Evolutionary conservation across 1,284 basidiomycete genomes (phyloP).

Genomic region (Papiliotrema flavescens): DNA sequence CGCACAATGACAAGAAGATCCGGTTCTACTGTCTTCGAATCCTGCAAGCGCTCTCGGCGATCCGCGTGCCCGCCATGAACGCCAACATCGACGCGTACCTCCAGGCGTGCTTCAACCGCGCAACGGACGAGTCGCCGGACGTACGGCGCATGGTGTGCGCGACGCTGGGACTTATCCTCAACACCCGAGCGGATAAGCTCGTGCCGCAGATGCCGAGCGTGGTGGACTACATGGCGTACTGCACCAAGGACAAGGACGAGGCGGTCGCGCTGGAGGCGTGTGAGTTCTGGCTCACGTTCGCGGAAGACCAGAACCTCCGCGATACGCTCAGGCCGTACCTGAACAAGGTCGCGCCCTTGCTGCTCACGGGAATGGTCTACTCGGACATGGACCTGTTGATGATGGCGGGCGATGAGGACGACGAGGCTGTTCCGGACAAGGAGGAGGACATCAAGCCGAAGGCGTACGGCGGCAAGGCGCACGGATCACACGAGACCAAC

Average conservation of each 20-base stretch:
- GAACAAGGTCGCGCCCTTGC: conserved; percentile 81
- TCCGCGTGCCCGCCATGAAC: conserved; percentile 75
- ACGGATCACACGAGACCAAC: conserved; percentile 66
- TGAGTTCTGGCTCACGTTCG: conserved; percentile 99
- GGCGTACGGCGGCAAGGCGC: conserved; percentile 75
- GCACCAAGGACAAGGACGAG: conserved; percentile 94
- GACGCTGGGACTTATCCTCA: conserved; percentile 87
- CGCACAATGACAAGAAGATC: conserved; percentile 69
- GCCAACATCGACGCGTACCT: conserved; percentile 92
- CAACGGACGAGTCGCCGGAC: conserved; percentile 86
- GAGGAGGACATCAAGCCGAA: conserved; percentile 94
- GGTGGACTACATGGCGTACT: conserved; percentile 98
- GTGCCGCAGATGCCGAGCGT: conserved; percentile 94
- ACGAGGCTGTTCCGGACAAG: conserved; percentile 82
- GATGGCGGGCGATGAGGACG: conserved; percentile 86
- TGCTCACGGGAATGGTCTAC: conserved; percentile 96
- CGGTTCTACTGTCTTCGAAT: conserved; percentile 90
- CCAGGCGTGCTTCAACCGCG: conserved; percentile 86
- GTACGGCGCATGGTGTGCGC: conserved; percentile 96
- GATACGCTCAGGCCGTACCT: conserved; percentile 82
- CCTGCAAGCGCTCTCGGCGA: conserved; percentile 87
- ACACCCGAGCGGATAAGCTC: conserved; percentile 89
- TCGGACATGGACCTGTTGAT: conserved; percentile 94
- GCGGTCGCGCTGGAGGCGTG: conserved; percentile 93
- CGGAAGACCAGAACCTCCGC: conserved; percentile 84